Evolutionary conservation across 768 basidiomycete genomes (phyloP).

Genomic region (Rhodotorula sphaerocarpa): DNA sequence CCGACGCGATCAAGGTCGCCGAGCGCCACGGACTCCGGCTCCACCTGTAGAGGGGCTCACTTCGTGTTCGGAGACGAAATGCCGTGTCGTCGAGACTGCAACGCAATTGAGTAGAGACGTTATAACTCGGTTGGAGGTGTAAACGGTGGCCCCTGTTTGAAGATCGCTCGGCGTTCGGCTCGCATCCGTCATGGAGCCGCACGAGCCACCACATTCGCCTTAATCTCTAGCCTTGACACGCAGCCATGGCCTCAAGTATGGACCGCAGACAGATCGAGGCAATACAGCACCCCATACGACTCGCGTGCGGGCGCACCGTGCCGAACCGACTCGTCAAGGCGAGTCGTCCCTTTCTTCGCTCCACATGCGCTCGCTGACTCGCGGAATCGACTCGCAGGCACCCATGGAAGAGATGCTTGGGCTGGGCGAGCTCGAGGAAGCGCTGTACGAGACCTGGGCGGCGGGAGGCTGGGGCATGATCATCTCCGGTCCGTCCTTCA

Average conservation of each 20-base stretch:
- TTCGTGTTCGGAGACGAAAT: not conserved
- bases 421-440: conserved; percentile 58
- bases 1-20: conserved; percentile 60
- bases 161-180: too few species aligned
- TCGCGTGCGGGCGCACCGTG: conserved; percentile 34
- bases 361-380: not conserved
- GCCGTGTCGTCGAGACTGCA: too few species aligned
- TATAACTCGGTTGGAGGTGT: too few species aligned
- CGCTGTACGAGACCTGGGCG: conserved; percentile 68
- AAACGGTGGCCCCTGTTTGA: too few species aligned
- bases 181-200: too few species aligned
- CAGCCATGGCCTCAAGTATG: not conserved
- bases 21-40: conserved; percentile 39
- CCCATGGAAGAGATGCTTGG: conserved; percentile 74
- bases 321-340: conserved; percentile 52
- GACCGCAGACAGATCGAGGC: not conserved
- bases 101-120: too few species aligned
- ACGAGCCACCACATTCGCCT: too few species aligned
- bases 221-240: too few species aligned
- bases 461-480: conserved; percentile 76
- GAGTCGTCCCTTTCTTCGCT: conserved; percentile 16
- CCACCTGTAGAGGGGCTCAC: conserved; percentile 7
- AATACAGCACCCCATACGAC: not conserved
- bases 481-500: conserved; percentile 56
- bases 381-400: conserved; percentile 51